Base-by-base conservation (phyloP, 345 rosid species). In the Citrus glauca region DNA sequence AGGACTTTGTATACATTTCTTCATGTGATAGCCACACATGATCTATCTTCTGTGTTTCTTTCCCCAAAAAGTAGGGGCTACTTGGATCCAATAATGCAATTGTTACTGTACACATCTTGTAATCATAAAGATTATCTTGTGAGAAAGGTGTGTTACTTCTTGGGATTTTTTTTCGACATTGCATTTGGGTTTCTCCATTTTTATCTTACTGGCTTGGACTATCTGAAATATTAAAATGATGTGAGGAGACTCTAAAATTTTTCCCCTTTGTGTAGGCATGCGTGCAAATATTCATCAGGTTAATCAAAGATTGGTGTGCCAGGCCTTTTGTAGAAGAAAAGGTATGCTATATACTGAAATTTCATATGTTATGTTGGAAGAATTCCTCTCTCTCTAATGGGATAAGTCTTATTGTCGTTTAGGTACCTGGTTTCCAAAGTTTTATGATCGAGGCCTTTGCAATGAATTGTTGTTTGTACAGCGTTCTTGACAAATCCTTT, bases 231-330 rank as follows among this genome's bases (percentile, higher is more conserved):
- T 45, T 62, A 10, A 50, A 72, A 13, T 25, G 60, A 30, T 71
- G 27, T 6, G 28, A 30, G 30, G 16, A 45, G 56, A 71, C 37
- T 70, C 72, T 76, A 25, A 78, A 65, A 14, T 65, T 68, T 48
- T 64, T 53, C 35, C 48, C 65, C 55, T 71, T 19, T 75, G 71
- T 60, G 62, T 86, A 96, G 99, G 89, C 92, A 65, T 91, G 97
- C 64, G 98, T 92, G 73, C 99, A 96, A 87, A 96, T 96, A 82
- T 92, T 96, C 85, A 85, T 85, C 71, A 88, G 89, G 84, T 85
- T 96, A 75, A 92, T 92, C 61, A 94, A 94, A 89, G 99, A 96
- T 85, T 94, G 99, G 99, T 88, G 92, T 73, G 80, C 80, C 60
- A 78, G 84, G 79, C 86, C 93, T 62, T 74, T 71, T 69, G 89